Evolutionary conservation across 2,329 filamentous ascomycete genomes (phyloP).

Genomic region (Chaetomium sp.): DNA sequence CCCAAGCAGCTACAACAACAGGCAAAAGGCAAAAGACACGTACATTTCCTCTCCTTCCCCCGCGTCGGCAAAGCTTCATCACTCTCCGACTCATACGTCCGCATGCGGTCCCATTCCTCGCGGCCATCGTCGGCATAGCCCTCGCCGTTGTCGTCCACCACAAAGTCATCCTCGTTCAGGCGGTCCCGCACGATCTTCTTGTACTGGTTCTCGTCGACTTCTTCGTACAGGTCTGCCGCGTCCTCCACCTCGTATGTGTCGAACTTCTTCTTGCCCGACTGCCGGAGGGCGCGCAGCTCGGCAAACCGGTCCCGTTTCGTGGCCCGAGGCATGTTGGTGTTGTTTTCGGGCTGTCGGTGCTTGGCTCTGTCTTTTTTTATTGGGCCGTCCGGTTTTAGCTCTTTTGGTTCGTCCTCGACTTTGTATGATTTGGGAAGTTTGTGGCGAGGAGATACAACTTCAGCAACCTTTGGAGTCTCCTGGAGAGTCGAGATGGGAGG

Average conservation of each 20-base stretch:
- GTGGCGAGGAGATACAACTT: no score
- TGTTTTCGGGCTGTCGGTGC: background rate
- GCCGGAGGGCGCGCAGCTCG: slow-evolving; percentile 76
- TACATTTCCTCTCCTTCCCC: slow-evolving; percentile 48
- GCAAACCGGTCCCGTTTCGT: slow-evolving; percentile 53
- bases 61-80: slow-evolving; percentile 54
- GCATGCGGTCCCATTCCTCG: slow-evolving; percentile 81
- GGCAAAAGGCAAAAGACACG: slow-evolving; percentile 16
- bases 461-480: no score
- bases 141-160: slow-evolving; percentile 96
- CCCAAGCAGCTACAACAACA: background rate
- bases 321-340: slow-evolving; percentile 35
- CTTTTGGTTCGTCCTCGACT: no score
- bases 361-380: background rate
- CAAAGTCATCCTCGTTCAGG: slow-evolving; percentile 91
- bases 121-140: slow-evolving; percentile 95
- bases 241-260: slow-evolving; percentile 83
- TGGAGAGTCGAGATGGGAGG: background rate
- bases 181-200: slow-evolving; percentile 89
- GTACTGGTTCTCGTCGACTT: slow-evolving; percentile 94
- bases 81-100: slow-evolving; percentile 64
- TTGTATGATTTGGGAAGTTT: no score
- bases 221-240: slow-evolving; percentile 81
- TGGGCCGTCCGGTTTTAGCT: no score
- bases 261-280: slow-evolving; percentile 85